A percentile compares a stretch with the other conserved stretches of the same genome.
Conservation (phyloP, 2,329 filamentous ascomycete genomes). For the Aschersonia sp. region DNA sequence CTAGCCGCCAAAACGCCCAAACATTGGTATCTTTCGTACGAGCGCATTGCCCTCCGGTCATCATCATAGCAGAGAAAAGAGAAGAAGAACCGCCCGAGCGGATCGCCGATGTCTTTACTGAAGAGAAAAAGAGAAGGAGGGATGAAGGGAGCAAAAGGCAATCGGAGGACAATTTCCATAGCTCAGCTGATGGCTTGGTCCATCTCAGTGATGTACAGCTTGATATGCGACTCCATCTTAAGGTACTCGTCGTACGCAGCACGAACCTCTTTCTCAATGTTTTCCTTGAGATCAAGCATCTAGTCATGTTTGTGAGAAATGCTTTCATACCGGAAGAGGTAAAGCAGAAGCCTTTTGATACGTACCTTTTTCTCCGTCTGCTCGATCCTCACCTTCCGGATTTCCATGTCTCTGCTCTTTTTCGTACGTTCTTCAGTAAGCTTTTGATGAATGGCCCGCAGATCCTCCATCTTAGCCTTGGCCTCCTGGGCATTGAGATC, state of each 20-base stretch:
- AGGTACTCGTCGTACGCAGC: conserved; percentile 85
- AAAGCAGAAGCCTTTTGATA: background rate
- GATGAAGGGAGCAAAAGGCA: background rate
- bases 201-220: conserved; percentile 97
- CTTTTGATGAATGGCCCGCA: conserved; percentile 64
- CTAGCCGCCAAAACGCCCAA: too few species aligned
- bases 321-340: background rate
- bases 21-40: too few species aligned
- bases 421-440: conserved; percentile 75
- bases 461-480: conserved; percentile 79
- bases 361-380: conserved; percentile 95
- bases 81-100: too few species aligned
- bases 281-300: conserved; percentile 97
- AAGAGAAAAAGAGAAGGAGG: too few species aligned
- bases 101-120: too few species aligned
- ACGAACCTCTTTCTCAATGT: conserved; percentile 89
- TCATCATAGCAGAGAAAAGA: too few species aligned
- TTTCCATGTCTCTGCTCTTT: conserved; percentile 85
- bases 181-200: conserved; percentile 56
- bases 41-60: too few species aligned
- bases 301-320: conserved; percentile 18
- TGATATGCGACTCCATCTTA: conserved; percentile 95
- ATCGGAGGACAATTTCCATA: background rate
- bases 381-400: conserved; percentile 82
- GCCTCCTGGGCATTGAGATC: conserved; percentile 69